Conservation (phyloP, 306 rosid genomes). For the Morella rubra region DNA sequence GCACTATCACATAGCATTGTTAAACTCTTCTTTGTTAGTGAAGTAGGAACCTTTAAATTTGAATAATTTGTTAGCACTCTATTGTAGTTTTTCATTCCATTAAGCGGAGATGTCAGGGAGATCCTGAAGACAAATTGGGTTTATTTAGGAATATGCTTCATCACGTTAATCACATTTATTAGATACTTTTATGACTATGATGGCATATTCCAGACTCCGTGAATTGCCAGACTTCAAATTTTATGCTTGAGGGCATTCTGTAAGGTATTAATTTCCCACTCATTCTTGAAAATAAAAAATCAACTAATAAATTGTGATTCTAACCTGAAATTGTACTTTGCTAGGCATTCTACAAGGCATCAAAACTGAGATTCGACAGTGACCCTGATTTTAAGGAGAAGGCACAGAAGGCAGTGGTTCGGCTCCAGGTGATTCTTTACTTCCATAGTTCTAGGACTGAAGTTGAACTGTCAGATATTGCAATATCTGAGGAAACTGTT, state of each 20-base stretch:
- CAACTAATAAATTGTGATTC: conserved; percentile 9
- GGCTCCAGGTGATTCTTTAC: conserved; percentile 64
- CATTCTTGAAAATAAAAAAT: conserved; percentile 11
- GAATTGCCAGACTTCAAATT: background rate
- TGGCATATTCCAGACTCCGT: conserved; percentile 5
- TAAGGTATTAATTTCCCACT: background rate
- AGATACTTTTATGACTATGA: conserved; percentile 8
- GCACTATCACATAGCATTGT: background rate
- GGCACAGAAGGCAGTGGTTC: conserved; percentile 89
- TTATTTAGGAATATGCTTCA: conserved; percentile 4
- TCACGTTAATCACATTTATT: conserved; percentile 3
- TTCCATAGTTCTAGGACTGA: background rate
- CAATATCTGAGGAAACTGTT: background rate
- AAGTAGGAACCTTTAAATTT: background rate
- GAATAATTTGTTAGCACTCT: background rate
- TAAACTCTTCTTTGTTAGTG: conserved; percentile 4
- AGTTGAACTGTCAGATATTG: conserved; percentile 13
- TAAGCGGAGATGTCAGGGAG: background rate
- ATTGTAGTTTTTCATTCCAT: background rate
- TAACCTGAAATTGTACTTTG: conserved; percentile 22
- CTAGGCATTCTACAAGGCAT: conserved; percentile 83
- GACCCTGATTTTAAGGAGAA: conserved; percentile 82
- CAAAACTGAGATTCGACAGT: conserved; percentile 75
- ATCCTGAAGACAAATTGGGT: background rate
- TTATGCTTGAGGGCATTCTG: background rate